A percentile compares a stretch with the other conserved stretches of the same genome.
Evolutionary conservation across 345 rosid species (phyloP).

Genomic region (Bretschneidera sinensis): DNA sequence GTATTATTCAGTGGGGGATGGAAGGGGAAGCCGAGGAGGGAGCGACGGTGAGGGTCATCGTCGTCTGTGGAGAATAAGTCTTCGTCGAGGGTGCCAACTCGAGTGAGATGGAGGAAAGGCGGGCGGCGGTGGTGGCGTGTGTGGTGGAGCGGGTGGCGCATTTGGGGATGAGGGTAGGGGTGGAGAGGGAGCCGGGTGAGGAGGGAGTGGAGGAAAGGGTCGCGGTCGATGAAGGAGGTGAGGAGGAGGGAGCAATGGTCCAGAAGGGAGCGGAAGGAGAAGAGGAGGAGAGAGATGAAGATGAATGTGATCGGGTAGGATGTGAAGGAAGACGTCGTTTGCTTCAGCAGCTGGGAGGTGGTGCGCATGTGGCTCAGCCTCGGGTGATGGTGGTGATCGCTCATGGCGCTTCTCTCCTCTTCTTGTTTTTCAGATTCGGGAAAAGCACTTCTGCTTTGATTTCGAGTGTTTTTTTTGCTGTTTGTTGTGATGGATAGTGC

Average conservation of each 20-base stretch:
- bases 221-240: conserved; percentile 76
- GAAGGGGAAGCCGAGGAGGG: conserved; percentile 33
- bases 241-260: conserved; percentile 62
- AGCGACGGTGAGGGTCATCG: conserved; percentile 43
- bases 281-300: conserved; percentile 68
- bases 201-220: conserved; percentile 75
- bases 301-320: conserved; percentile 54
- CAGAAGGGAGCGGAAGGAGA: conserved; percentile 74
- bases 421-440: not conserved
- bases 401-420: conserved; percentile 46
- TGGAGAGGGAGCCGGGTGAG: conserved; percentile 76
- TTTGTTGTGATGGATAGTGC: too few species aligned
- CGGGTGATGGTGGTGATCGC: conserved; percentile 48
- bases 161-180: conserved; percentile 19
- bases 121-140: conserved; percentile 63
- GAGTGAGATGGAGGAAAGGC: conserved; percentile 79
- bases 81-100: conserved; percentile 75
- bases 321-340: conserved; percentile 40
- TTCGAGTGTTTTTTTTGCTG: not conserved
- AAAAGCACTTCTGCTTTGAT: not conserved
- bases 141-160: conserved; percentile 21
- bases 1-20: conserved; percentile 52
- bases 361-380: conserved; percentile 57
- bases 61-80: conserved; percentile 78
- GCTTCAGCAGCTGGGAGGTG: conserved; percentile 54